A percentile compares a stretch with the other conserved stretches of the same genome.
phyloP scores from a whole-genome alignment of 768 basidiomycete genomes.

The Boletus eberwhitei region DNA sequence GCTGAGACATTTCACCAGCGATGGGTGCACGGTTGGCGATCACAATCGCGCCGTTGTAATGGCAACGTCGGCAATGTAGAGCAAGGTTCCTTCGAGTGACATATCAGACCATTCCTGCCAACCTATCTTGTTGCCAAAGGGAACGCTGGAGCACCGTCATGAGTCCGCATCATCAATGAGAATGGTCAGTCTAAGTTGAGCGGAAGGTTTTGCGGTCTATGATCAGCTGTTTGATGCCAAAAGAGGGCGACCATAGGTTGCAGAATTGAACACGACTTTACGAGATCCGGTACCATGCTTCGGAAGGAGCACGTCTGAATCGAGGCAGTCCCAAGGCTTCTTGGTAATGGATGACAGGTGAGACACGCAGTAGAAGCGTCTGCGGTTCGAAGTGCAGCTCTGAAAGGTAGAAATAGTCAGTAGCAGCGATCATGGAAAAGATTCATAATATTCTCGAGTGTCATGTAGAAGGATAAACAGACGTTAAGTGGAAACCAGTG shows the following conservation, averaged over 20 bases:
- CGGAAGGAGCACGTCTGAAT: neutral
- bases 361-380: neutral
- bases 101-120: slow-evolving; percentile 52
- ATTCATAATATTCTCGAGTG: neutral
- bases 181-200: no score
- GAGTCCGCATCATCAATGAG: slow-evolving; percentile 60
- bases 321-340: neutral
- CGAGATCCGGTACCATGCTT: neutral
- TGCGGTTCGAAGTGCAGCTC: neutral
- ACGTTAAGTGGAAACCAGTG: neutral
- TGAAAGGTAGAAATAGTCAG: neutral
- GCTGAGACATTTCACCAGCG: slow-evolving; percentile 42
- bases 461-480: neutral
- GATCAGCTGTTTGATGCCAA: neutral
- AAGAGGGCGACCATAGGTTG: neutral
- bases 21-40: slow-evolving; percentile 39
- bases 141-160: slow-evolving; percentile 53
- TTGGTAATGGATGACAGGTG: neutral
- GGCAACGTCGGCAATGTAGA: slow-evolving; percentile 46
- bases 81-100: slow-evolving; percentile 31
- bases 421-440: neutral
- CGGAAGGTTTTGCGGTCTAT: neutral
- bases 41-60: slow-evolving; percentile 11
- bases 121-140: slow-evolving; percentile 51
- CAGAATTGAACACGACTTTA: neutral